These are phyloP conservation scores for Rhizopogon vulgaris DNA, from an alignment of 768 basidiomycete genomes.

Conservation along the genomic window DNA sequence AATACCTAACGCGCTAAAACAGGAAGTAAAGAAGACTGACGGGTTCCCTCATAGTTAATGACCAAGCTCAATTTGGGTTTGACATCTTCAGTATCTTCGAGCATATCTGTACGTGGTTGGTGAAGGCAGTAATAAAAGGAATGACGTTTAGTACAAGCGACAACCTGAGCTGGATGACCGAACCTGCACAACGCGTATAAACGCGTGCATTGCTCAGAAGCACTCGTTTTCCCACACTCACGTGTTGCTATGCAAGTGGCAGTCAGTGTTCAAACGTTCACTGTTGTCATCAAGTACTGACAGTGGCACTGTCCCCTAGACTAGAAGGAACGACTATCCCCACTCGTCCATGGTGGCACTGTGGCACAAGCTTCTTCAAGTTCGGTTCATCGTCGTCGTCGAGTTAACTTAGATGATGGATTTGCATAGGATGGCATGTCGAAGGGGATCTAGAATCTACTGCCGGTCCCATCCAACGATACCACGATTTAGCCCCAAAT, in stretches of 20 bases:
- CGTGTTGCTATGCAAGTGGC: background rate
- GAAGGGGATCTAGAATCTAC: no score
- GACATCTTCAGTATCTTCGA: conserved; percentile 40
- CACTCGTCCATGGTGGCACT: no score
- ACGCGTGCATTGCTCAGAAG: conserved; percentile 11
- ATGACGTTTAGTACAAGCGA: background rate
- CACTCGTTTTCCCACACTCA: background rate
- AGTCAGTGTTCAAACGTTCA: no score
- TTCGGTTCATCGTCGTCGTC: no score
- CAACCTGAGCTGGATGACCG: background rate
- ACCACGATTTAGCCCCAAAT: no score
- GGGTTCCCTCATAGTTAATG: conserved; percentile 47
- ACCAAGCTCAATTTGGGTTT: conserved; percentile 68
- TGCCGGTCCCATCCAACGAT: no score
- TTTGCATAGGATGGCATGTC: no score
- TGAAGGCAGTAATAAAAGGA: conserved; percentile 1
- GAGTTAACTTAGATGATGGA: no score
- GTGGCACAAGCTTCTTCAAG: no score
- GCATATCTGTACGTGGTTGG: conserved; percentile 12
- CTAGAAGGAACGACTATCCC: no score
- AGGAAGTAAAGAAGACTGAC: conserved; percentile 28
- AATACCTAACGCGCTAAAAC: conserved; percentile 4
- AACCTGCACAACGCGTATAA: conserved; percentile 4
- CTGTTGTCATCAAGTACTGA: no score
- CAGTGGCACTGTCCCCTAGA: no score